Conservation (phyloP, 257 asterid genomes). For the Solanum sitiens region DNA sequence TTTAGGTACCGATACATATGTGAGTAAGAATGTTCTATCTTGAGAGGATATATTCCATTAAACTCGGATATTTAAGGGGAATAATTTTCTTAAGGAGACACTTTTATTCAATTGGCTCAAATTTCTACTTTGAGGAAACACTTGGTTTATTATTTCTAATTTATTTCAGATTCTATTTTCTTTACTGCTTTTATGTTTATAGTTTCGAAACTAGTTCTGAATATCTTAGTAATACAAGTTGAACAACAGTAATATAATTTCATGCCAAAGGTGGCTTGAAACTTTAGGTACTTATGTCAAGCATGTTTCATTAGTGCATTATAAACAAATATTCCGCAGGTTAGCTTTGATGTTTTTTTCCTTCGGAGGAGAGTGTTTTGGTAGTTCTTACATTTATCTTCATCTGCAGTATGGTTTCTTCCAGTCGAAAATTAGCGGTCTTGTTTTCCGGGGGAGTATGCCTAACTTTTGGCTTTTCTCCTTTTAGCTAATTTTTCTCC, state of each 20-base stretch:
- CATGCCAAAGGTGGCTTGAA: neutral
- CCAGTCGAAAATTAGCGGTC: neutral
- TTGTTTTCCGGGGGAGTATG: neutral
- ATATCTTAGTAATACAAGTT: neutral
- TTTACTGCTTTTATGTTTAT: neutral
- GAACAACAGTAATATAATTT: neutral
- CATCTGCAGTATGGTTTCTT: neutral
- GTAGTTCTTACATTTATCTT: neutral
- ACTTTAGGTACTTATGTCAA: neutral
- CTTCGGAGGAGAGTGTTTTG: neutral
- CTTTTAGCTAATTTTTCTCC: neutral
- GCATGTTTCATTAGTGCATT: neutral
- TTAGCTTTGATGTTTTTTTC: neutral
- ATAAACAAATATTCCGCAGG: neutral
- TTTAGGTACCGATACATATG: neutral
- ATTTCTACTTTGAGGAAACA: neutral
- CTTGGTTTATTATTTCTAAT: no score
- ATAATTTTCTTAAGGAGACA: neutral
- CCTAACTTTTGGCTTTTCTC: neutral
- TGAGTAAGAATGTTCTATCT: neutral
- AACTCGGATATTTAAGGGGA: neutral
- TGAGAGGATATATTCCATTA: neutral
- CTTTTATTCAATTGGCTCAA: neutral
- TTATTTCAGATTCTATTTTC: no score
- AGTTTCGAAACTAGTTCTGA: neutral